Evolutionary conservation across 2,329 filamentous ascomycete species (phyloP).

Genomic region (Talaromyces sp.): DNA sequence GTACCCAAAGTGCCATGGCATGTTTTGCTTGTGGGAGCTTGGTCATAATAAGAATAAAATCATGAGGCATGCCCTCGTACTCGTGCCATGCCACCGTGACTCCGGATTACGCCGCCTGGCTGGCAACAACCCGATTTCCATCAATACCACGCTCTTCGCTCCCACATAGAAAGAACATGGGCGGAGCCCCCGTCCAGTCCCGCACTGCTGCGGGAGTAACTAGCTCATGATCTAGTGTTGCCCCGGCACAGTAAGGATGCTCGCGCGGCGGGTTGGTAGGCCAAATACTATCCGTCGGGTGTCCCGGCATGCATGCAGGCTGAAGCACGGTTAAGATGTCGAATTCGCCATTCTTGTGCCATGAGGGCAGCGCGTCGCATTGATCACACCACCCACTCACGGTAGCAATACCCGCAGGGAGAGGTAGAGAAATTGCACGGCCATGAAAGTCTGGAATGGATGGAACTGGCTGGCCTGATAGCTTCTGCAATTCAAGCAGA

Average conservation of each 20-base stretch:
- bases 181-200: constrained; percentile 6
- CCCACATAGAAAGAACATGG: constrained; percentile 6
- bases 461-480: not conserved
- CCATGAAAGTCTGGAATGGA: constrained; percentile 1
- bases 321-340: constrained; percentile 5
- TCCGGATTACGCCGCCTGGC: constrained; percentile 1
- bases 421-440: not conserved
- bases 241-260: constrained; percentile 4
- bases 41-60: not conserved
- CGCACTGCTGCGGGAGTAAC: constrained; percentile 4
- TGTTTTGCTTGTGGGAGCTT: constrained; percentile 7
- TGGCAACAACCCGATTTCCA: constrained; percentile 5
- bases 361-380: constrained; percentile 6
- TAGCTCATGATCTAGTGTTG: constrained; percentile 4
- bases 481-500: constrained; percentile 3
- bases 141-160: constrained; percentile 4
- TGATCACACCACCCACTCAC: constrained; percentile 8
- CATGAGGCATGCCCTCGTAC: constrained; percentile 7
- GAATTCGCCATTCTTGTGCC: constrained; percentile 4
- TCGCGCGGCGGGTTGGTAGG: constrained; percentile 6
- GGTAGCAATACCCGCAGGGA: not conserved
- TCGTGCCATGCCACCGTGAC: constrained; percentile 3
- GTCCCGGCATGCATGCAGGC: constrained; percentile 9
- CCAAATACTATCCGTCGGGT: constrained; percentile 3
- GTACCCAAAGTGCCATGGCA: constrained; percentile 1